Base-by-base conservation (phyloP, 1,284 basidiomycete genomes). In the Ustilago sp. region DNA sequence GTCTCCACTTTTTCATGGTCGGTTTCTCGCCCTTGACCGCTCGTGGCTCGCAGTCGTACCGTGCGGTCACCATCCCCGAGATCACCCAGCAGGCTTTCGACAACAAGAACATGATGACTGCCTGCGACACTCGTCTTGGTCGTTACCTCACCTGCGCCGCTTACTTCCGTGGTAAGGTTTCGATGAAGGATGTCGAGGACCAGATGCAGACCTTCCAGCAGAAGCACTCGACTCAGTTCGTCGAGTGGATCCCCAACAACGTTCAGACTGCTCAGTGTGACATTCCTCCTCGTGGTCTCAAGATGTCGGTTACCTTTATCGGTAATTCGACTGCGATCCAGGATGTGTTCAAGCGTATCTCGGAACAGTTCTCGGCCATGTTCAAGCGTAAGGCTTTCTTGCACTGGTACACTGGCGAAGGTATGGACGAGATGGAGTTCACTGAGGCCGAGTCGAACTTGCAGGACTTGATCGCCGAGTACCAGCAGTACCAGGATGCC, bases 41-140 rank as follows among this genome's bases (percentile, higher is more conserved):
- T 8, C 84, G 83, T 35, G 81, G 83, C 45, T 74, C 79, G 68
- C 71, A 89, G 71, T 88, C 90, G 8, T 97, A 91, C 88, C 81
- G 86, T 55, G 69, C 82, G 3, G 63, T 86, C 55, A 85, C 80
- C 45, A 86, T 87, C 62, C 70, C 86, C 39, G 79, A 82, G 68
- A 66, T 86, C 56, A 75, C 79, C 23, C 59, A 72, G 68, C 77
- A 80, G 62, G 73, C 70, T 88, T 85, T 81, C 69, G 86, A 80
- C 83, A 79, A 73, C 69, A 83, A 76, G 59, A 80, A 82, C 80
- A 82, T 82, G 74, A 86, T 86, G 43, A 93, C 94, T 8, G 94
- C 93, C n/a, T 92, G 91, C 75, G 92, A 95, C 86, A 92, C 94
- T 35, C 89, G 86, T 52, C 67, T 73, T 51, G 68, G 59, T 47